Evolutionary conservation across 345 rosid genomes (phyloP).

Genomic region (Arabidopsis suecica): DNA sequence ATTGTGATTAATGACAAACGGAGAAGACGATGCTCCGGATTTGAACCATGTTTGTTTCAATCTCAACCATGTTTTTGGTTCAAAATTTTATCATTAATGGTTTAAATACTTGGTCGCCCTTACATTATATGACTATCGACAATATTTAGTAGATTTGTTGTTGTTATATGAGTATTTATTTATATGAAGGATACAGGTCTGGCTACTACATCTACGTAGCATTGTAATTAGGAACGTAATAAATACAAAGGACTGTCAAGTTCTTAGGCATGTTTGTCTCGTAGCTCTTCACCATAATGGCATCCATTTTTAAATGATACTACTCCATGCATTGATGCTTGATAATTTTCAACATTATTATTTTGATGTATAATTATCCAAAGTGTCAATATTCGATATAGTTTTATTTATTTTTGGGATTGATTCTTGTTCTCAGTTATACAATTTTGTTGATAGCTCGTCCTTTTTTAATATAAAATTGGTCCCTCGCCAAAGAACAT

Average conservation of each 20-base stretch:
- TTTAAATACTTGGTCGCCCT: background rate
- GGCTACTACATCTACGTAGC: constrained; percentile 35
- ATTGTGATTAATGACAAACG: constrained; percentile 21
- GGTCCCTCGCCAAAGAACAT: background rate
- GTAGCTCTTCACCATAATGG: constrained; percentile 37
- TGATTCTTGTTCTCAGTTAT: background rate
- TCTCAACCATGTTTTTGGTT: background rate
- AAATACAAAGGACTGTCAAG: constrained; percentile 44
- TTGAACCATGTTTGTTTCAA: background rate
- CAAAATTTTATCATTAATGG: too few species aligned
- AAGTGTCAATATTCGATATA: background rate
- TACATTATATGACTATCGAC: background rate
- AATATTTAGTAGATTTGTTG: constrained; percentile 4
- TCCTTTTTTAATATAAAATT: background rate
- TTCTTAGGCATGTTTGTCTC: constrained; percentile 48
- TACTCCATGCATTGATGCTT: background rate
- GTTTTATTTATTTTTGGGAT: too few species aligned
- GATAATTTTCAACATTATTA: background rate
- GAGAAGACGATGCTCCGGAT: constrained; percentile 28
- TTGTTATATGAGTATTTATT: constrained; percentile 11
- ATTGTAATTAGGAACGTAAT: constrained; percentile 51
- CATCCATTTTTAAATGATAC: background rate
- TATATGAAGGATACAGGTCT: constrained; percentile 26
- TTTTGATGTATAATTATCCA: background rate
- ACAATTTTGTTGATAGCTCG: background rate